phyloP scores from a whole-genome alignment of 345 rosid genomes.

The Jatropha curcas region DNA sequence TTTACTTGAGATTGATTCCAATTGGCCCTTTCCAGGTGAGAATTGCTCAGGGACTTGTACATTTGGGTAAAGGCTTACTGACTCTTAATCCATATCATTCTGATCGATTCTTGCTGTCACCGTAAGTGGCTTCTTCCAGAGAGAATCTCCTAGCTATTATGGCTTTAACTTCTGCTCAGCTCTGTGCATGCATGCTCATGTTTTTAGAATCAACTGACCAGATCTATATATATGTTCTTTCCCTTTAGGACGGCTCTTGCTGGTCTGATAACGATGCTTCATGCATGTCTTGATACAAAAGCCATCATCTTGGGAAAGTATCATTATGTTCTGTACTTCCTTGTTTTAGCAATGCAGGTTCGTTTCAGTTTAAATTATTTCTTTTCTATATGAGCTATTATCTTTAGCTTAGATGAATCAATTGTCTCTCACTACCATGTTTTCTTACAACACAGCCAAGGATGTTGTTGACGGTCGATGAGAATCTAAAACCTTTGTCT shows the following conservation, averaged over 20 bases:
- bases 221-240: neutral
- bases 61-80: constrained; percentile 91
- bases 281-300: constrained; percentile 90
- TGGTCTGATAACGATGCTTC: constrained; percentile 75
- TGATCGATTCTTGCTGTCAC: constrained; percentile 80
- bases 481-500: constrained; percentile 73
- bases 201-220: neutral
- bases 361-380: constrained; percentile 6
- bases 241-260: constrained; percentile 76
- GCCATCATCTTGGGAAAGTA: constrained; percentile 80
- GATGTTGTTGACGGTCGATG: constrained; percentile 89
- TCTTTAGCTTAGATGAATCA: neutral
- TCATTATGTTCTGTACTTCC: constrained; percentile 86
- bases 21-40: constrained; percentile 57
- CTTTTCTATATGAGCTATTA: neutral
- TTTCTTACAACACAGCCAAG: constrained; percentile 59
- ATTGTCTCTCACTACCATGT: neutral
- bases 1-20: constrained; percentile 20
- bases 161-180: neutral
- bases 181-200: neutral
- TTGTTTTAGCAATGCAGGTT: constrained; percentile 97
- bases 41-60: constrained; percentile 93
- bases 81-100: constrained; percentile 94
- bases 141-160: neutral
- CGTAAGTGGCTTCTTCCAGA: constrained; percentile 47